These are phyloP conservation scores for Coccomyxa sp. DNA, from an alignment of 139 green algal species.

Conservation along the genomic window DNA sequence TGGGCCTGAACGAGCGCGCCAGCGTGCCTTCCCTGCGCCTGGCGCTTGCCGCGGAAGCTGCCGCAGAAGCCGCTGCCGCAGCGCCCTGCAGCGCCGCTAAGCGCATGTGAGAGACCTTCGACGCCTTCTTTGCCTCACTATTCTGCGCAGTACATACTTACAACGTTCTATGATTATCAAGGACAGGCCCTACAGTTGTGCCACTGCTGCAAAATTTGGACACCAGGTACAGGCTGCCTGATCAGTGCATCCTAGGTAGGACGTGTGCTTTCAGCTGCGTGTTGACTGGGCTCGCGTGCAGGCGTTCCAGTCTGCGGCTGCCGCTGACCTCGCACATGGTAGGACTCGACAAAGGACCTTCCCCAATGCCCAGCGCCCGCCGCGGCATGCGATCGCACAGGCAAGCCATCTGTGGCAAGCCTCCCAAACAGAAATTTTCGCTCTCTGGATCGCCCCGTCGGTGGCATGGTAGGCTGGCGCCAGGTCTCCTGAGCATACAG, in stretches of 20 bases:
- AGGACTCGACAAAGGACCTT: background rate
- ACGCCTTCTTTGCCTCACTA: background rate
- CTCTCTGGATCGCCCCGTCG: too few relatives aligned
- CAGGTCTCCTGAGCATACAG: too few relatives aligned
- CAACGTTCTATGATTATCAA: background rate
- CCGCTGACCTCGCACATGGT: background rate
- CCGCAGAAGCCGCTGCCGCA: background rate
- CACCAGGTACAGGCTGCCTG: background rate
- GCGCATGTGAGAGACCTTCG: background rate
- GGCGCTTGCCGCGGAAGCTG: background rate
- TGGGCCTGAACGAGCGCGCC: background rate
- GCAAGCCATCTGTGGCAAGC: background rate
- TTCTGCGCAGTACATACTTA: background rate
- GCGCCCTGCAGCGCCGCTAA: background rate
- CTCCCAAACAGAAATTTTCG: too few relatives aligned
- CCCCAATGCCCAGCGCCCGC: too few relatives aligned
- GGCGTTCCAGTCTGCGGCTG: background rate
- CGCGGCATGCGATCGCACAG: background rate
- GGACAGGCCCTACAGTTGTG: background rate
- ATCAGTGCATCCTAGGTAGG: background rate
- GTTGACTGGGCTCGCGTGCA: background rate
- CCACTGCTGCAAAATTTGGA: background rate
- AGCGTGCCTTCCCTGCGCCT: background rate
- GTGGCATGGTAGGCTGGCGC: too few relatives aligned
- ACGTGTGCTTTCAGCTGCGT: background rate